A percentile compares a stretch with the other conserved stretches of the same genome.
Conservation (phyloP, 73 alveolate species). For the Paramecium octaurelia region DNA sequence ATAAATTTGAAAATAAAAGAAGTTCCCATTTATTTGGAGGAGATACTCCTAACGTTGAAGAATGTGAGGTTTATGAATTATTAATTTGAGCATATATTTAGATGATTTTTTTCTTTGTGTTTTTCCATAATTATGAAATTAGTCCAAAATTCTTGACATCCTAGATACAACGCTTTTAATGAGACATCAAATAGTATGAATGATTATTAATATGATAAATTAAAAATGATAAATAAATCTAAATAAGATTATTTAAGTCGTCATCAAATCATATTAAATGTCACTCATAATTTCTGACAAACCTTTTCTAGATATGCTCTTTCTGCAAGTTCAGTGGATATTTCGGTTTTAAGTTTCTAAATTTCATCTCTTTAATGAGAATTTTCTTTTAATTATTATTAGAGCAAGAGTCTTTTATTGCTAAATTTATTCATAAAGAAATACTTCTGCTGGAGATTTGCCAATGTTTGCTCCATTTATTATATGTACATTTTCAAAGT, state of each 20-base stretch:
- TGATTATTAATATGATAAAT: too few relatives aligned
- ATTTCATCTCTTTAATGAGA: neutral
- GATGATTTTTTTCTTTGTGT: neutral
- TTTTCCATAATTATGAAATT: neutral
- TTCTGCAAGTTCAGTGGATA: conserved; percentile 6
- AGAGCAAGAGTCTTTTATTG: neutral
- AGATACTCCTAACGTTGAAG: neutral
- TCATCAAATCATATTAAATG: neutral
- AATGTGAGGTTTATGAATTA: neutral
- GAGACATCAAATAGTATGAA: neutral
- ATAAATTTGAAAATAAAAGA: neutral
- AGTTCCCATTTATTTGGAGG: conserved; percentile 23
- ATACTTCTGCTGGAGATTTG: neutral
- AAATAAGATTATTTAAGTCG: neutral
- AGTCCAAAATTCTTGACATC: neutral
- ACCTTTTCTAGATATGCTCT: conserved; percentile 1
- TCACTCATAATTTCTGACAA: neutral
- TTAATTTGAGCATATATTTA: neutral
- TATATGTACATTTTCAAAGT: neutral
- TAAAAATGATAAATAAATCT: neutral
- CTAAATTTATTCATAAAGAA: neutral
- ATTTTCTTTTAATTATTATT: neutral
- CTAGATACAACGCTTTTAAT: neutral
- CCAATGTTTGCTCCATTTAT: conserved; percentile 8
- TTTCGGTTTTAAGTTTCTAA: neutral